Base-by-base conservation (phyloP, 2,329 filamentous ascomycete species). In the Colletotrichum noveboracense region DNA sequence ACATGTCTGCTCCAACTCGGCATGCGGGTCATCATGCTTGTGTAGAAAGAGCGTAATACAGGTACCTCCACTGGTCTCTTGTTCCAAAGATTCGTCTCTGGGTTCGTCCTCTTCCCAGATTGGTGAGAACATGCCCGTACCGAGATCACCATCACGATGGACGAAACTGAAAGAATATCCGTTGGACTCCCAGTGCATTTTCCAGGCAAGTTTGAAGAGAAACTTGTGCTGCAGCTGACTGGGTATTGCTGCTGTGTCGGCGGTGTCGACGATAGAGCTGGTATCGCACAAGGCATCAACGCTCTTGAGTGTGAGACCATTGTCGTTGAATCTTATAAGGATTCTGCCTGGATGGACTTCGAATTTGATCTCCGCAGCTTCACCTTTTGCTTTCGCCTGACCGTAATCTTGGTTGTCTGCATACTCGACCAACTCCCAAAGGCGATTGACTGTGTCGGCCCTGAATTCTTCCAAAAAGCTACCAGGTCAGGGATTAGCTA, bases 201-300 rank as follows among this genome's bases (percentile, higher is more conserved):
- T 84, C 75, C 80, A 85, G 0, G 88, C 86, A 0, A 83, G 87
- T 78, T 84, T 88, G 77, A 90, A 90, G 2, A 88, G 87, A 0
- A 87, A 88, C 76, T 89, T 89, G 81, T 89, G 89, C 0, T 88
- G 88, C n/a, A 89, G 88, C 14, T 88, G 87, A 81, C n/a, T 61
- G 18, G 28, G 58, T 34, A 12, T 30, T 13, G 28, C 18, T 9
- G n/a, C n/a, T n/a, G 56, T 18, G 26, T 32, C 58, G 12, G 12
- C 18, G 28, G 28, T 32, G 13, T 34, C 28, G 18, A 26, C n/a
- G 9, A 30, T 30, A n/a, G 26, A n/a, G 10, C 56, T 34, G 28
- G 10, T n/a, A 3, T 78, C 73, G 77, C 88, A 90, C 24, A 90
- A 87, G 0, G 89, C 88, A 3, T 67, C 66, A 8, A 90, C 79